phyloP scores from a whole-genome alignment of 768 basidiomycete genomes.

The Xerocomus brunneocitrinus region DNA sequence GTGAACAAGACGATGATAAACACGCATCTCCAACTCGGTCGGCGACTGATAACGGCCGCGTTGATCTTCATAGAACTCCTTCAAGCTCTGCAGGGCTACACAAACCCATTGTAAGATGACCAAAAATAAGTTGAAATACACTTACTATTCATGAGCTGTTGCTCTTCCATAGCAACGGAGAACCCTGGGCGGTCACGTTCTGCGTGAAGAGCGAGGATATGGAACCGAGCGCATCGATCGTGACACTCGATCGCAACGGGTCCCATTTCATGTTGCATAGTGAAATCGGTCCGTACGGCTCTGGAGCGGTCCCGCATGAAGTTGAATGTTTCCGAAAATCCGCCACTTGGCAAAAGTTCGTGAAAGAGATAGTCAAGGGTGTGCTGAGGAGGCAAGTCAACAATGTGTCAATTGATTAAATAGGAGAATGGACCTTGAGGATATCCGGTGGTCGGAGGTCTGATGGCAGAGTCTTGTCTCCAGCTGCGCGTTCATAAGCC shows the following conservation, averaged over 20 bases:
- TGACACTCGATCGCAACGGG: constrained; percentile 81
- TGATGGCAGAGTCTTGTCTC: constrained; percentile 86
- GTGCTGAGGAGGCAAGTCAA: constrained; percentile 39
- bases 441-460: constrained; percentile 86
- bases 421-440: constrained; percentile 53
- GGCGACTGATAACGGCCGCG: constrained; percentile 61
- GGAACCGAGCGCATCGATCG: constrained; percentile 91
- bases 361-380: constrained; percentile 94
- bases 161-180: constrained; percentile 70
- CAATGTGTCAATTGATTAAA: background rate
- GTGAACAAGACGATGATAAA: constrained; percentile 90
- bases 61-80: constrained; percentile 90
- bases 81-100: constrained; percentile 86
- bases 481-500: constrained; percentile 91
- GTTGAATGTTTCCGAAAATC: constrained; percentile 65
- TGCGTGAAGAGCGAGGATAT: constrained; percentile 76
- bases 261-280: constrained; percentile 83
- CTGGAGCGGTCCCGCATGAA: constrained; percentile 94
- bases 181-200: constrained; percentile 55
- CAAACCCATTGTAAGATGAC: background rate
- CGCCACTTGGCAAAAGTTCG: constrained; percentile 63
- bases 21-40: constrained; percentile 92
- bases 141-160: constrained; percentile 89
- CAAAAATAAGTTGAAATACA: constrained; percentile 5
- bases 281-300: constrained; percentile 88